Base-by-base conservation (phyloP, 345 rosid genomes). In the Dovyalis caffra region DNA sequence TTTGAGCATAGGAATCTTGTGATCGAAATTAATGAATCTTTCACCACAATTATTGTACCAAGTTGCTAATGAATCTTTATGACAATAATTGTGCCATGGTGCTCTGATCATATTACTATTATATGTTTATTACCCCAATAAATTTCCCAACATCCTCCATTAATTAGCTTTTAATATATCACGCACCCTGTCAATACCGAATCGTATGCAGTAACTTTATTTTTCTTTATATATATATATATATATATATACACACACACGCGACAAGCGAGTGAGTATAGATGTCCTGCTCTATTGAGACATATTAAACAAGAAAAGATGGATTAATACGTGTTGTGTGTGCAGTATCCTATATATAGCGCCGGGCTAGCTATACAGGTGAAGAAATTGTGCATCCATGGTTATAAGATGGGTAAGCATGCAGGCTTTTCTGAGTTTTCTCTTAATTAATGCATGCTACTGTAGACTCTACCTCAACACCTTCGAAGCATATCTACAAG, bases 21-120 rank as follows among this genome's bases (percentile, higher is more conserved):
- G 69, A 68, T 31, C 15, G 53, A 53, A 69, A 69, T 74, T 23
- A 65, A 28, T 63, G 65, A 47, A 74, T 81, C 82, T 78, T 64
- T 64, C 4, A 60, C 74, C 29, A 43, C 79, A 82, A 83, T 86
- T 64, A 82, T 82, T 78, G 77, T 80, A 80, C 84, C 86, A 78
- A 81, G 67, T 67, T 64, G 35, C 34, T n/a, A 2, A n/a, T 53
- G 60, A n/a, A 53, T 53, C 28, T n/a, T 53, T 53, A 8, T n/a
- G 60, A 2, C 57, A 51, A 5, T 51, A 51, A 51, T 51, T 7
- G 28, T 53, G 60, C 14, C 14, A 53, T n/a, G 57, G 12, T 53
- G 28, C 60, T 53, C 25, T 53, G n/a, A n/a, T n/a, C 26, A 10
- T 18, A 47, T 18, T 16, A 47, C 53, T 47, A 10, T 47, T 23